Conservation (phyloP, 768 basidiomycete genomes). For the Gautieria morchelliformis region DNA sequence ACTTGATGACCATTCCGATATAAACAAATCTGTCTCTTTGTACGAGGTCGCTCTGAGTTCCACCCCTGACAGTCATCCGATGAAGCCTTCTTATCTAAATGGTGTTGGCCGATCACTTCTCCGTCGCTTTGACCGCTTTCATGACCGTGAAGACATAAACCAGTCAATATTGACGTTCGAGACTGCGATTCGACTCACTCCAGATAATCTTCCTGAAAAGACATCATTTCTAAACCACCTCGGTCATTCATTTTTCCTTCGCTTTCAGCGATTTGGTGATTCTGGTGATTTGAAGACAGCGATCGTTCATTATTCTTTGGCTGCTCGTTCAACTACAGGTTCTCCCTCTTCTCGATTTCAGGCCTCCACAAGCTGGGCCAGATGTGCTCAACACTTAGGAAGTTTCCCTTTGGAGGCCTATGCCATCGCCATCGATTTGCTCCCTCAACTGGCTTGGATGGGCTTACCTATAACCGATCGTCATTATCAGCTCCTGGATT, state of each 20-base stretch:
- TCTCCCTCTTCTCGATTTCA: neutral
- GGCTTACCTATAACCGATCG: constrained; percentile 12
- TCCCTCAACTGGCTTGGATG: constrained; percentile 13
- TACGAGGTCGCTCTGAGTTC: neutral
- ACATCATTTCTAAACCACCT: neutral
- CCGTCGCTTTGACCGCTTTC: neutral
- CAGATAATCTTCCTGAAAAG: neutral
- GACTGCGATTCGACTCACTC: neutral
- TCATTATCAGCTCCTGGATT: constrained; percentile 2
- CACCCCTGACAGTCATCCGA: neutral
- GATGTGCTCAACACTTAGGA: neutral
- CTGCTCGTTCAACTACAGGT: neutral
- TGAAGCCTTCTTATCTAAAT: neutral
- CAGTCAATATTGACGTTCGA: neutral
- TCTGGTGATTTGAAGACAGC: neutral
- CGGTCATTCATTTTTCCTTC: neutral
- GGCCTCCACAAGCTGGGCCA: neutral
- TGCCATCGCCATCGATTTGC: constrained; percentile 1
- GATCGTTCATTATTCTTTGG: neutral
- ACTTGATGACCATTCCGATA: neutral
- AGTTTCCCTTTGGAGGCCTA: neutral
- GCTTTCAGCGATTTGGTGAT: neutral
- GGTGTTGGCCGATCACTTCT: neutral
- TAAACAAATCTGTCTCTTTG: neutral
- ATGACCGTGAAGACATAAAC: neutral